phyloP scores from a whole-genome alignment of 2,329 filamentous ascomycete species.

The Penicillium sp. region DNA sequence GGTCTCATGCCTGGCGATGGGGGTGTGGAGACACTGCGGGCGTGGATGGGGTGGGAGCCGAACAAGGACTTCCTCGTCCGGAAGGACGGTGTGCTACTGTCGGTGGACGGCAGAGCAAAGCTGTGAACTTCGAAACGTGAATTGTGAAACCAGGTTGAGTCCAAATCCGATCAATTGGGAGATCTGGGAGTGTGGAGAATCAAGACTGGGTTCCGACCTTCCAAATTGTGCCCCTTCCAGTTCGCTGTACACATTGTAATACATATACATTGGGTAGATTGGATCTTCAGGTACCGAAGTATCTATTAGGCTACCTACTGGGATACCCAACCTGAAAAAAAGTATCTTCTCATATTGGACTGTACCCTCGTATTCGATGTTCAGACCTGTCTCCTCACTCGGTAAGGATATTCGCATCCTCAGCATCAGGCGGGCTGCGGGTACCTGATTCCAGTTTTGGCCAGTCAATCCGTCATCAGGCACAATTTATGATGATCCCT shows the following conservation, averaged over 20 bases:
- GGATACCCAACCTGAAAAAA: too few species aligned
- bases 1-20: constrained; percentile 69
- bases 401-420: constrained; percentile 7
- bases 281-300: too few species aligned
- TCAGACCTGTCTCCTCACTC: neutral
- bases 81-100: constrained; percentile 63
- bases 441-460: constrained; percentile 12
- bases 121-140: constrained; percentile 30
- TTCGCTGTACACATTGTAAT: neutral
- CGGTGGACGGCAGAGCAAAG: constrained; percentile 44
- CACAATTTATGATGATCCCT: constrained; percentile 8
- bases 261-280: neutral
- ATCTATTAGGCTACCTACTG: too few species aligned
- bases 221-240: too few species aligned
- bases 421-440: neutral
- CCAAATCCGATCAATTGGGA: neutral
- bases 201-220: too few species aligned
- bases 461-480: constrained; percentile 17
- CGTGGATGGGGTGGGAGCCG: constrained; percentile 78
- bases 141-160: neutral
- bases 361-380: neutral
- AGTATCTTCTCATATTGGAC: too few species aligned
- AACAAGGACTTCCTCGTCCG: constrained; percentile 72
- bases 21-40: constrained; percentile 68
- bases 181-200: neutral